Evolutionary conservation across 345 rosid species (phyloP).

Genomic region (Citropsis articulata): DNA sequence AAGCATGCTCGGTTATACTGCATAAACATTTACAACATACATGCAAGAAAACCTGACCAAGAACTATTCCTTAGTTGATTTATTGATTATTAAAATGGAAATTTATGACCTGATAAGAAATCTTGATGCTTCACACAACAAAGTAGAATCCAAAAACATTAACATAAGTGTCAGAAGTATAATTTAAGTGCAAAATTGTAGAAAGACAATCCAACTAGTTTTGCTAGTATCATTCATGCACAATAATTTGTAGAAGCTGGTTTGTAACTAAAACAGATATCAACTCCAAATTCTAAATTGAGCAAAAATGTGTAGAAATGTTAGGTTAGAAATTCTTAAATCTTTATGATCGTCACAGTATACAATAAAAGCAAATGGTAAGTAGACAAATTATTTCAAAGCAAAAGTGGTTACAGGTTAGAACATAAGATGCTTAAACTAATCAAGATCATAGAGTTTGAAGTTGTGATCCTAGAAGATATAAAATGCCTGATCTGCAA

Average conservation of each 20-base stretch:
- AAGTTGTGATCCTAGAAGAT: neutral
- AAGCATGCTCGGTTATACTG: neutral
- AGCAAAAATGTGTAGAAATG: neutral
- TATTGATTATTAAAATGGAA: neutral
- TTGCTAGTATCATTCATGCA: neutral
- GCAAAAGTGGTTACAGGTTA: neutral
- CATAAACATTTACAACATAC: neutral
- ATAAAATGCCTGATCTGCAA: neutral
- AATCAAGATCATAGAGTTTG: constrained; percentile 6
- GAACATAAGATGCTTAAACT: constrained; percentile 3
- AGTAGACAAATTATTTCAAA: neutral
- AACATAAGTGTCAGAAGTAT: neutral
- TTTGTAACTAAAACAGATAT: neutral
- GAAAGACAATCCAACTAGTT: neutral
- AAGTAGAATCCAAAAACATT: neutral
- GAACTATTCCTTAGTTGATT: neutral
- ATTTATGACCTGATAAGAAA: neutral
- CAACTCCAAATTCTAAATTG: neutral
- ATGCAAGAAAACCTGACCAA: neutral
- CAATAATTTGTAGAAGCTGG: neutral
- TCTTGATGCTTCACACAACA: neutral
- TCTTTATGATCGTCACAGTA: neutral
- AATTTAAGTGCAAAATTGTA: neutral
- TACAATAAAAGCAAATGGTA: neutral
- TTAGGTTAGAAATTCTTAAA: neutral